phyloP scores from a whole-genome alignment of 2,329 filamentous ascomycete species.

The Cytospora paraplurivora region DNA sequence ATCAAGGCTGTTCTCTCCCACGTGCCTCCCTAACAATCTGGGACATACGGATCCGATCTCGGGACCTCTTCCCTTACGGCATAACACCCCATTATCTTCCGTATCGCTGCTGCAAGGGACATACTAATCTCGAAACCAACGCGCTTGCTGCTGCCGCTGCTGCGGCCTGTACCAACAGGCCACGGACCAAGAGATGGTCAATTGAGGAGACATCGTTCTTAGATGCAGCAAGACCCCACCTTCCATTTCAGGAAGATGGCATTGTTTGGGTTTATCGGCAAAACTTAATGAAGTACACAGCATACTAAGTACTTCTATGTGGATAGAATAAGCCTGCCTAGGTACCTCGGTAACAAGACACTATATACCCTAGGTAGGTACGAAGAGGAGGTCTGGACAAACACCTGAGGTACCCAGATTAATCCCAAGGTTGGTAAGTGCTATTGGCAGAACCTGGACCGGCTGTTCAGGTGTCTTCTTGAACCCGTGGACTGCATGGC shows the following conservation, averaged over 20 bases:
- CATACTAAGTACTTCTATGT: not conserved
- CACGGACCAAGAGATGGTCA: not conserved
- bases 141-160: not conserved
- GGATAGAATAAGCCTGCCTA: not conserved
- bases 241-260: not conserved
- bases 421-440: too few species aligned
- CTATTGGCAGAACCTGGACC: not conserved
- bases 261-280: not conserved
- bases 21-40: too few species aligned
- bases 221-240: not conserved
- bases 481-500: not conserved
- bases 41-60: too few species aligned
- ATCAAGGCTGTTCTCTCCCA: too few species aligned
- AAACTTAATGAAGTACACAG: not conserved
- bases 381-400: not conserved
- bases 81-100: not conserved
- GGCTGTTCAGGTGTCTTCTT: not conserved
- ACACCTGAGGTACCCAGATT: not conserved
- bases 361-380: too few species aligned
- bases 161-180: not conserved
- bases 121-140: not conserved
- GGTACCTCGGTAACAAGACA: not conserved
- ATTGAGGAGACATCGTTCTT: not conserved
- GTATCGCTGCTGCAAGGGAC: constrained; percentile 1
- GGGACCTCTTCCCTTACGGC: too few species aligned